Evolutionary conservation across 2,329 filamentous ascomycete species (phyloP).

Genomic region (Trichophyton mentagrophytes): DNA sequence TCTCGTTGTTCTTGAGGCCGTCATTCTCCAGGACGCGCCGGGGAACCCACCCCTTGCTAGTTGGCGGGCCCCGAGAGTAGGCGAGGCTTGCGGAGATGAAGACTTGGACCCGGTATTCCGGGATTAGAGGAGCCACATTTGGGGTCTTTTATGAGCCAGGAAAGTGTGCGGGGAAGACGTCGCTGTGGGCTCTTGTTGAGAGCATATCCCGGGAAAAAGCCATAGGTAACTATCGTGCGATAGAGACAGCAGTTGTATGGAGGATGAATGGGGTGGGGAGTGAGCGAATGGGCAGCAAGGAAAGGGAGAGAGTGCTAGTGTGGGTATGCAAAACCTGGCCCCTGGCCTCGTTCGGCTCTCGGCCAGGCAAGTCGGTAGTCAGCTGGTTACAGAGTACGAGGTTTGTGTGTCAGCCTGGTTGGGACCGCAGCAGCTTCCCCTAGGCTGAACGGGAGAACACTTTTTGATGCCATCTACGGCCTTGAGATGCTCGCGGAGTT

Average conservation of each 20-base stretch:
- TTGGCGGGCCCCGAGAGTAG: not conserved
- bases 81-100: not conserved
- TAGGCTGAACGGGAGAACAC: too few relatives aligned
- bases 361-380: not conserved
- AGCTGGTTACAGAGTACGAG: not conserved
- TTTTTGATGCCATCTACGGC: too few relatives aligned
- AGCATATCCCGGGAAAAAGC: not conserved
- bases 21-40: not conserved
- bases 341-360: not conserved
- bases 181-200: not conserved
- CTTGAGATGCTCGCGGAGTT: too few relatives aligned
- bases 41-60: too few relatives aligned
- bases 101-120: not conserved
- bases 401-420: not conserved
- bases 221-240: not conserved
- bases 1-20: not conserved
- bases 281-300: not conserved
- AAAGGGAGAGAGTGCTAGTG: not conserved
- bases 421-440: too few relatives aligned
- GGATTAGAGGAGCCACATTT: not conserved
- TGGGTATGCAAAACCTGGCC: not conserved
- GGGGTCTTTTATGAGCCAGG: not conserved
- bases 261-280: not conserved
- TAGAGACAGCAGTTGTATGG: not conserved
- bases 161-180: not conserved